A percentile compares a stretch with the other conserved stretches of the same genome.
These are phyloP conservation scores for Sistotremastrum suecicum DNA, from an alignment of 768 basidiomycete genomes.

Conservation along the genomic window DNA sequence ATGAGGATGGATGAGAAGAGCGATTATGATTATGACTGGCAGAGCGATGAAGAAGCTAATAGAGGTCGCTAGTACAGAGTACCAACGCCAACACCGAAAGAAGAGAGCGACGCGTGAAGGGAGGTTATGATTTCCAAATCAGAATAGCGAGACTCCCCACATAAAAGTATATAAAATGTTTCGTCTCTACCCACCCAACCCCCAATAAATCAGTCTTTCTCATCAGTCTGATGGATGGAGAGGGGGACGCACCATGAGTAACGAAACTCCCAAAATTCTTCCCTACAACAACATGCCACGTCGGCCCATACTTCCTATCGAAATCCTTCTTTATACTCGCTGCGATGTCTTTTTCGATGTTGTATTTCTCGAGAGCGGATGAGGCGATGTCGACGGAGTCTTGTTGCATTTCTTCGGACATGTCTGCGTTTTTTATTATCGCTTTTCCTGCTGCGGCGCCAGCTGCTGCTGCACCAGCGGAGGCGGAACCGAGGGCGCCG, in stretches of 20 bases:
- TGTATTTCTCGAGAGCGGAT: constrained; percentile 77
- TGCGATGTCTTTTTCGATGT: constrained; percentile 96
- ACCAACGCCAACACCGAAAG: too few species aligned
- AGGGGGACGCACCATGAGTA: constrained; percentile 63
- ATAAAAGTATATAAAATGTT: constrained; percentile 99
- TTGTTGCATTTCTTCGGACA: constrained; percentile 94
- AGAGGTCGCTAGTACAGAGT: too few species aligned
- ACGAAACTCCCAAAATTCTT: constrained; percentile 99
- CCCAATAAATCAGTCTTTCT: neutral
- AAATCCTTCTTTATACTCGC: constrained; percentile 98
- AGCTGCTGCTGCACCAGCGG: neutral
- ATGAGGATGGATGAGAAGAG: too few species aligned
- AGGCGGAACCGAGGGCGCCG: constrained; percentile 2
- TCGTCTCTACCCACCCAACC: constrained; percentile 54
- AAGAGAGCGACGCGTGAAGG: neutral
- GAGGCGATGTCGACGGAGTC: constrained; percentile 81
- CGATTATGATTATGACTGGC: too few species aligned
- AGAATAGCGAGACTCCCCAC: constrained; percentile 85
- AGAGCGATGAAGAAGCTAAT: too few species aligned
- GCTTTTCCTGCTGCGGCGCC: constrained; percentile 49
- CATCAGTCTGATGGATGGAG: neutral
- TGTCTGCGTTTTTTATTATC: constrained; percentile 93
- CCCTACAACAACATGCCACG: constrained; percentile 98
- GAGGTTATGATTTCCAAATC: constrained; percentile 80
- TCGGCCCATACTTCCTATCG: constrained; percentile 81